Evolutionary conservation across 2,329 filamentous ascomycete genomes (phyloP).

Genomic region (Blumeria graminis): DNA sequence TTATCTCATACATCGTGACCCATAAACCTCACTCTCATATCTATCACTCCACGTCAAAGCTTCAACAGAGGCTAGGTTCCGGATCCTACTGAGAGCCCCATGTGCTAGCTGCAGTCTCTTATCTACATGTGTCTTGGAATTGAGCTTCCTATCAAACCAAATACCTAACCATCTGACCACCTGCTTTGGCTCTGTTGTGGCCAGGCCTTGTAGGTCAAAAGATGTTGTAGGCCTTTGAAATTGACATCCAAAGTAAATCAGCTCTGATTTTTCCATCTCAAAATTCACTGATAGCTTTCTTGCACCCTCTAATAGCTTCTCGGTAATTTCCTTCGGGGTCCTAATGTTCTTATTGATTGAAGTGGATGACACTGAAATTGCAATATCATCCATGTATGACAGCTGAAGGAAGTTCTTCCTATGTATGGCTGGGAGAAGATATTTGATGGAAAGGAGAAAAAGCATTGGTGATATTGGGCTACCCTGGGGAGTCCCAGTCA

Average conservation of each 20-base stretch:
- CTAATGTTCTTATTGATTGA: background rate
- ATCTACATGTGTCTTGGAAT: background rate
- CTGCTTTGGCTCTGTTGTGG: background rate
- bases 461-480: background rate
- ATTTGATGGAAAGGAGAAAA: background rate
- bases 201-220: background rate
- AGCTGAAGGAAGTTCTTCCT: background rate
- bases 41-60: too few species aligned
- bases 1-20: too few species aligned
- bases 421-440: background rate
- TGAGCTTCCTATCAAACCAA: background rate
- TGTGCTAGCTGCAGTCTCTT: background rate
- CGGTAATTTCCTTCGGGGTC: background rate
- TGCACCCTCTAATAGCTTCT: background rate
- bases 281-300: background rate
- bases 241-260: background rate
- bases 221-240: too few species aligned
- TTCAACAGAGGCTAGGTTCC: background rate
- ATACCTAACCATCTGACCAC: background rate
- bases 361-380: background rate
- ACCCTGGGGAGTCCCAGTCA: background rate
- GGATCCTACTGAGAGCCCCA: background rate
- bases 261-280: background rate
- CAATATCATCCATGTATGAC: background rate
- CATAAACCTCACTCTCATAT: too few species aligned